Base-by-base conservation (phyloP, 805 yeast genomes). In the Ogataea degrootiae region DNA sequence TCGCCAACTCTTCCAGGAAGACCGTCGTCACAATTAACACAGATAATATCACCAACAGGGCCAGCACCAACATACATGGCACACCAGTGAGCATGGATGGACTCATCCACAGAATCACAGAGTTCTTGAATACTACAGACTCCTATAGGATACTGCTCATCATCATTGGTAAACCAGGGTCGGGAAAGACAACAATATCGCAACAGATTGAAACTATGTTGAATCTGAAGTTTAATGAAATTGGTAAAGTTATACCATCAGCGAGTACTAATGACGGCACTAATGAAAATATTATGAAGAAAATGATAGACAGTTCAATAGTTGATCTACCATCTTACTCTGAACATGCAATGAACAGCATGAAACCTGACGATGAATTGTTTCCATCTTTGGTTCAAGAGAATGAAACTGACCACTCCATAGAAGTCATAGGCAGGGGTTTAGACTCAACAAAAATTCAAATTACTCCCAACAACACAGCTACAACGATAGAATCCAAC, bases 101-200 rank as follows among this genome's bases (percentile, higher is more conserved):
- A 21, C 23, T 35, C 21, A 41, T 21, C 17, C 5, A 21, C 14
- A 15, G 44, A n/a, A 35, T 51, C 1, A 19, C 34, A 14, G 33
- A 47, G 4, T 26, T 43, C 5, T 21, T 53, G 14, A 5, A 36
- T 5, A 17, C 14, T 6, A 11, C 47, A 14, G 49, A 51, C 0
- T 60, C 62, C 37, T 72, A 76, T 48, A 67, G 91, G 53, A 61
- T 80, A 2, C 49, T 84, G 16, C 69, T 89, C 9, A 68, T 85
- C 0, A 58, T 89, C 12, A 81, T 83, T 2, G 96, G 96, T 1
- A 74, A 82, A 0, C 96, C 96, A 2, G 96, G 96, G 6, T 80
- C 91, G 0, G 96, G 96, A 0, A 88, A 88, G 62, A 76, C 91
- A 4, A 85, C 95, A 0, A 58, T 82, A 34, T 82, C 91, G 1